Percentiles rank a stretch among this genome's conserved stretches.
These are phyloP conservation scores for Suhomyces panamericanus DNA, from an alignment of 1,139 yeast species.

Conservation along the genomic window DNA sequence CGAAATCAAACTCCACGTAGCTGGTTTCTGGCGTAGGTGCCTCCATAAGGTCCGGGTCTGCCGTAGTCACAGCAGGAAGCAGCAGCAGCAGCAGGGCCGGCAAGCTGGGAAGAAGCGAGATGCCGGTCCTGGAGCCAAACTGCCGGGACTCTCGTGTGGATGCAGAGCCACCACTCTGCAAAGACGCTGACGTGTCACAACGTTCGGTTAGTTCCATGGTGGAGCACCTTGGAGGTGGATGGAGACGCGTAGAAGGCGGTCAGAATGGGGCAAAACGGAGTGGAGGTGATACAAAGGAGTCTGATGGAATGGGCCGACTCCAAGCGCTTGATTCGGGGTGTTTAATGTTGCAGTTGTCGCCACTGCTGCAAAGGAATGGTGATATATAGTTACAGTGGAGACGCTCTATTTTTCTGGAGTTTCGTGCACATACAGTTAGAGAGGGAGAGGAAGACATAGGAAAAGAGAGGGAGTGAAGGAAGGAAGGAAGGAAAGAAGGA, in stretches of 20 bases:
- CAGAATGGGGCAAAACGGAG: background rate
- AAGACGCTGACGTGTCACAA: conserved; percentile 6
- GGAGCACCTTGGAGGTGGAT: background rate
- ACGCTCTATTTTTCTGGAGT: background rate
- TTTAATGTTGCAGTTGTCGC: too few species aligned
- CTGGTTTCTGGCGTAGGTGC: conserved; percentile 9
- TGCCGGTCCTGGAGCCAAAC: conserved; percentile 21
- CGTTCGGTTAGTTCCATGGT: conserved; percentile 8
- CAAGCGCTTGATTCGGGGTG: too few species aligned
- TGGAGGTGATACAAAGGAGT: background rate
- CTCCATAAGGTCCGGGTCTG: background rate
- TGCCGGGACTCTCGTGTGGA: conserved; percentile 11
- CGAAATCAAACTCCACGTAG: conserved; percentile 37
- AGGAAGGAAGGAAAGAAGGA: too few species aligned
- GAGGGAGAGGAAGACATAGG: too few species aligned
- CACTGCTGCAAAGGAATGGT: background rate
- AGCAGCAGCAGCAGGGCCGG: conserved; percentile 11
- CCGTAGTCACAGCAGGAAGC: background rate
- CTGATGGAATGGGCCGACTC: too few species aligned
- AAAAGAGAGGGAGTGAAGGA: too few species aligned
- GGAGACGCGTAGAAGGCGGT: background rate
- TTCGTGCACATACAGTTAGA: background rate
- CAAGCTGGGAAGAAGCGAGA: conserved; percentile 22
- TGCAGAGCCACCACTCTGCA: conserved; percentile 8
- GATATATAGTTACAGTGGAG: background rate